Evolutionary conservation across 2,329 filamentous ascomycete species (phyloP), one percentile per base, ranked within the genome.

Genomic region (Epichloe baconii): DNA sequence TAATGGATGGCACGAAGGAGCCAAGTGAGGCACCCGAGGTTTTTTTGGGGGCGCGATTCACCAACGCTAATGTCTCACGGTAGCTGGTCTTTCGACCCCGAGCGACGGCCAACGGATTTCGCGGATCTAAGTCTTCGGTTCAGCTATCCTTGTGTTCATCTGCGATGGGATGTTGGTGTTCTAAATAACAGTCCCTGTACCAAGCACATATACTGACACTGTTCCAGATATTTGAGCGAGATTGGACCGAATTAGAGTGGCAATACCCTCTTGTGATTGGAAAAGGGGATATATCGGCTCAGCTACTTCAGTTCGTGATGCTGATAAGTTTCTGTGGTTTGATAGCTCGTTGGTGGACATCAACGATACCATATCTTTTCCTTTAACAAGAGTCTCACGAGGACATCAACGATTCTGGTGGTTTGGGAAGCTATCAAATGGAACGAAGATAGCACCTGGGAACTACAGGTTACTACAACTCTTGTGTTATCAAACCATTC

Each of bases 381-480:
- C 70, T 0, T 52, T 68, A 14, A 61, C 55, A 15, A 60, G 65
- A 3, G 59, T 67, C 7, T 59, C 64, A 1, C 63, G 69, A 4
- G 62, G 63, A 2, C 64, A 62, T 31, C 53, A 57, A 5, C 61
- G 61, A 37, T 68, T 66, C 45, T 71, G 66, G 64, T 72, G 70
- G 70, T 68, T 72, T 17, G 69, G 70, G 3, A 66, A 66, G 50
- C 61, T 71, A 15, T 66, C 68, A 12, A 69, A 72, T 50, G 69
- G 69, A 4, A 64, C 67, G 7, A 63, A 64, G 40, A 70, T 72
- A 43, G 56, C 59, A 3, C 66, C 68, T 2, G 70, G 70, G 2
- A 66, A 67, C 38, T 72, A 72, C 51, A 69, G 64, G 69, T 70
- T 19, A 40, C 5, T 49, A 15, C 14, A 43, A 42, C 15, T 11